Conservation (phyloP, 2,329 filamentous ascomycete genomes). For the Neoascochyta sp. region DNA sequence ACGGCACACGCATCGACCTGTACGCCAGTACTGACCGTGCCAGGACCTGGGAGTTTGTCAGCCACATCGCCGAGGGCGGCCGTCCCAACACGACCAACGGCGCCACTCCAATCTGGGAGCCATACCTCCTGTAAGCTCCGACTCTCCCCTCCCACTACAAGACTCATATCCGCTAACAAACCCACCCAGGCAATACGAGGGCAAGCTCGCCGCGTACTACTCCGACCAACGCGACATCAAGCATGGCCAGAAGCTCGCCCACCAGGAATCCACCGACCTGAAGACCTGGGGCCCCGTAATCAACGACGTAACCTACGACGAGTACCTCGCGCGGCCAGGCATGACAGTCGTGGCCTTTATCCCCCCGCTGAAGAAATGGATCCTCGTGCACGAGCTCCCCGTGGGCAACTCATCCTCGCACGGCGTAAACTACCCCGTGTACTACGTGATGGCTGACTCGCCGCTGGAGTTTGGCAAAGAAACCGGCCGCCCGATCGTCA, state of each 20-base stretch:
- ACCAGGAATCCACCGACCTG: slow-evolving; percentile 17
- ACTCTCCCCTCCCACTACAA: not conserved
- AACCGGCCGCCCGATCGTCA: slow-evolving; percentile 13
- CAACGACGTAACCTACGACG: slow-evolving; percentile 18
- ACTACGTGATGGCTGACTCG: slow-evolving; percentile 19
- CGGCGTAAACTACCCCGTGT: slow-evolving; percentile 19
- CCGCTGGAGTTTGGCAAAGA: slow-evolving; percentile 15
- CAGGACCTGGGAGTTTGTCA: slow-evolving; percentile 21
- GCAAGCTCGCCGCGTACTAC: slow-evolving; percentile 20
- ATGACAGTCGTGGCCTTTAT: slow-evolving; percentile 22
- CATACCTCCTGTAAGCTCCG: slow-evolving; percentile 15
- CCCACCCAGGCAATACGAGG: slow-evolving; percentile 13
- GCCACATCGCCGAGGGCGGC: slow-evolving; percentile 18
- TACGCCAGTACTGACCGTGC: slow-evolving; percentile 20
- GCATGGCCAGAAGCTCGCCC: slow-evolving; percentile 23
- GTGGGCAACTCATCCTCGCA: slow-evolving; percentile 12
- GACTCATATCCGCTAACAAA: not conserved
- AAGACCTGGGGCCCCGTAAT: slow-evolving; percentile 20
- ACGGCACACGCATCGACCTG: slow-evolving; percentile 25
- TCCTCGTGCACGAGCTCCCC: slow-evolving; percentile 19
- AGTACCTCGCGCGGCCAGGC: slow-evolving; percentile 17
- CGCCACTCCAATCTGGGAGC: slow-evolving; percentile 24
- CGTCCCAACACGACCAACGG: slow-evolving; percentile 17
- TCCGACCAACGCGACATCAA: slow-evolving; percentile 24
- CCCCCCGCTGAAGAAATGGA: slow-evolving; percentile 18